Evolutionary conservation across 169 alveolate genomes (phyloP).

Genomic region (Eimeria brunetti): DNA sequence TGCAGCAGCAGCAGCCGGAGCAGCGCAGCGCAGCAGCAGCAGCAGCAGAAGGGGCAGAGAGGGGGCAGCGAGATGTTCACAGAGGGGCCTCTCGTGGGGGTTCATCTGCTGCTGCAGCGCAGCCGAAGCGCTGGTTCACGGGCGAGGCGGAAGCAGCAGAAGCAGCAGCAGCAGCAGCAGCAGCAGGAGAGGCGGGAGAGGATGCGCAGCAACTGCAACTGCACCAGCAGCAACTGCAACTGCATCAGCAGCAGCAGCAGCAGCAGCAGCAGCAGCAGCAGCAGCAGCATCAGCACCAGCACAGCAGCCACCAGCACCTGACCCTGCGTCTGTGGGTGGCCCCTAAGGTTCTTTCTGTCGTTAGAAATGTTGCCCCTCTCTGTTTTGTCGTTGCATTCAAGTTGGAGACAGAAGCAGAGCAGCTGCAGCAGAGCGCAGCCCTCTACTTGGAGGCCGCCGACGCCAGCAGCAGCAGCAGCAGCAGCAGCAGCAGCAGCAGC

Average conservation of each 20-base stretch:
- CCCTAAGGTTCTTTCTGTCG: constrained; percentile 74
- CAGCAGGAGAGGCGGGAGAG: constrained; percentile 13
- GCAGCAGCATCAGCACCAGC: constrained; percentile 32
- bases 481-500: neutral
- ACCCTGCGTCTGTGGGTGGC: constrained; percentile 36
- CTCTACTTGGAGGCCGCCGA: neutral
- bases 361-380: constrained; percentile 10
- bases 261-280: too few species aligned
- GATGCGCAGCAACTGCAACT: too few species aligned
- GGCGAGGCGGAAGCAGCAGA: neutral
- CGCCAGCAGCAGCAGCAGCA: neutral
- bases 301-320: neutral
- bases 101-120: neutral
- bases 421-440: constrained; percentile 4
- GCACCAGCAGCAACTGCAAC: too few species aligned
- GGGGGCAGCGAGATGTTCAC: neutral
- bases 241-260: too few species aligned
- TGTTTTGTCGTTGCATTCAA: constrained; percentile 64
- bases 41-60: neutral
- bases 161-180: constrained; percentile 34
- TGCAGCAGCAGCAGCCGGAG: neutral
- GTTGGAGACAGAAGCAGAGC: constrained; percentile 60
- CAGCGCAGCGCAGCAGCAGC: neutral
- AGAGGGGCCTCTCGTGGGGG: neutral
- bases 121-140: constrained; percentile 44